Percentiles rank a stretch among this genome's conserved stretches.
phyloP scores from a whole-genome alignment of 805 yeast species.

The Ogataea ganodermae region DNA sequence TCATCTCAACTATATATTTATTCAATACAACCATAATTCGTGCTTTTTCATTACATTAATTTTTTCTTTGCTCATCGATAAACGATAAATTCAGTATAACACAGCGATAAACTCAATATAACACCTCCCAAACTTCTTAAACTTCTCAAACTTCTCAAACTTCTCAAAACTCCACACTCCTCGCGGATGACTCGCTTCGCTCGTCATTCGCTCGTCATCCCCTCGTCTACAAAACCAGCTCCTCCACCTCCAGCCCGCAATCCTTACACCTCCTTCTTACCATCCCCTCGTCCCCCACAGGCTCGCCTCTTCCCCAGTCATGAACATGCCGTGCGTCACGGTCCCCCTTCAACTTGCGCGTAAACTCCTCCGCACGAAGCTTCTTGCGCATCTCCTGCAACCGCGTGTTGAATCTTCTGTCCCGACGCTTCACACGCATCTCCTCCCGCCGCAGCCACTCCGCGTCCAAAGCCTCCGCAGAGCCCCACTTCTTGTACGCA shows the following conservation, averaged over 20 bases:
- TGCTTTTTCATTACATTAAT: too few relatives aligned
- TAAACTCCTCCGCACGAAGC: conserved; percentile 88
- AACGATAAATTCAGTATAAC: too few relatives aligned
- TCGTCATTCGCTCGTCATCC: background rate
- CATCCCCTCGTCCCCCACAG: conserved; percentile 36
- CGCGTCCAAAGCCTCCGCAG: conserved; percentile 81
- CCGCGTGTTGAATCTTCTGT: conserved; percentile 74
- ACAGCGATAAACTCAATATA: too few relatives aligned
- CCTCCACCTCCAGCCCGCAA: conserved; percentile 86
- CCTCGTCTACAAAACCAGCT: conserved; percentile 47
- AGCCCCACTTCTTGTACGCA: conserved; percentile 95
- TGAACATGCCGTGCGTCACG: conserved; percentile 65
- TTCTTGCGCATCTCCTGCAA: conserved; percentile 85
- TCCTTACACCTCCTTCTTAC: conserved; percentile 66
- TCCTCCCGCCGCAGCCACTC: conserved; percentile 89
- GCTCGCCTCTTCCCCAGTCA: conserved; percentile 64
- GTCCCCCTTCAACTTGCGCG: conserved; percentile 65
- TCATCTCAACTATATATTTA: too few relatives aligned
- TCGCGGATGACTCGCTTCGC: background rate
- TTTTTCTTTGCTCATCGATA: too few relatives aligned
- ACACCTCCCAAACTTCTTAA: too few relatives aligned
- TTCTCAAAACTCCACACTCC: too few relatives aligned
- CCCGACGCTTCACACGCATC: conserved; percentile 69
- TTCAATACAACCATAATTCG: too few relatives aligned
- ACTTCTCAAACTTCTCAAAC: too few relatives aligned